These are phyloP conservation scores for Curvularia verruculosa DNA, from an alignment of 2,329 filamentous ascomycete species.

Conservation along the genomic window DNA sequence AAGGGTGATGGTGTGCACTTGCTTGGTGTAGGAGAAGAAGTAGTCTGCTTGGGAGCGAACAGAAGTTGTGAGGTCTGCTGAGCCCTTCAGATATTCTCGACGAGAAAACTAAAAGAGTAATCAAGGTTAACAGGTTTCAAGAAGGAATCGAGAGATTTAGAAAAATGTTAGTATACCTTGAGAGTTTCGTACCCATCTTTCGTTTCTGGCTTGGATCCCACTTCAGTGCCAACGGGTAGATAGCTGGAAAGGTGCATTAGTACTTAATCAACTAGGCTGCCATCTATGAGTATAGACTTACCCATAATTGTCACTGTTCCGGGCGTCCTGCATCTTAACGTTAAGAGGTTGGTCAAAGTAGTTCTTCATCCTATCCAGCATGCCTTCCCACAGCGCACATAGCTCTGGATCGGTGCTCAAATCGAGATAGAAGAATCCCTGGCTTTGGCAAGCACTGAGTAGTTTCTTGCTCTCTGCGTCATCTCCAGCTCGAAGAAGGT, in stretches of 20 bases:
- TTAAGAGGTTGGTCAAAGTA: slow-evolving; percentile 11
- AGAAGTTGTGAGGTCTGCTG: not conserved
- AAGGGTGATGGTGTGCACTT: not conserved
- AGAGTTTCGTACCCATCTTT: slow-evolving; percentile 12
- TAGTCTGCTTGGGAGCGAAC: not conserved
- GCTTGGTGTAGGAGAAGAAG: not conserved
- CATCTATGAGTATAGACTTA: not conserved
- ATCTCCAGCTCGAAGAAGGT: not conserved
- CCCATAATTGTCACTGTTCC: slow-evolving; percentile 5
- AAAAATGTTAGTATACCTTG: not conserved
- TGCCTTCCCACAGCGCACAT: not conserved
- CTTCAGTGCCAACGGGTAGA: slow-evolving; percentile 4
- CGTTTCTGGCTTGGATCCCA: not conserved
- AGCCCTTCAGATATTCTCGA: not conserved
- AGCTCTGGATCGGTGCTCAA: not conserved
- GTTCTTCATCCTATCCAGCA: not conserved
- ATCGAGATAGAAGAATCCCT: not conserved
- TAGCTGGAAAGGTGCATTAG: not conserved
- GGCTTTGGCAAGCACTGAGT: not conserved
- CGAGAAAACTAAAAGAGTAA: not conserved
- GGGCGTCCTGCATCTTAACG: slow-evolving; percentile 14
- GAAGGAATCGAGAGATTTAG: no score
- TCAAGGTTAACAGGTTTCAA: no score
- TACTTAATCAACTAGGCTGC: no score
- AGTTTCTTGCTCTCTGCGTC: not conserved